These are phyloP conservation scores for Climacium dendroides DNA, from an alignment of 225 moss, liverwort and hornwort species.

Conservation along the genomic window DNA sequence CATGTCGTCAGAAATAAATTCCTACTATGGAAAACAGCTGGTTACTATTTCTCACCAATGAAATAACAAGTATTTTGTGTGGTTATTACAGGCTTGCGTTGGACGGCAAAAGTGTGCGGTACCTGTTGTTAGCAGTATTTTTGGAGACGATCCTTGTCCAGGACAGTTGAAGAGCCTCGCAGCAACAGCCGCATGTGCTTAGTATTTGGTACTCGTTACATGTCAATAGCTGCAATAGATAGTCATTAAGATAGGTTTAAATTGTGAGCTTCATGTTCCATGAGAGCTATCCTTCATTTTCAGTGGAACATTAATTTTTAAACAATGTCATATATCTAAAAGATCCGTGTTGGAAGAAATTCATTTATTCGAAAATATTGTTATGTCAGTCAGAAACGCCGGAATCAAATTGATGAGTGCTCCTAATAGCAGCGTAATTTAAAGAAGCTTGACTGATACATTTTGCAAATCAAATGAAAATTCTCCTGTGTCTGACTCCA, in stretches of 20 bases:
- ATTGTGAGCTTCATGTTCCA: neutral
- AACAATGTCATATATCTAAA: neutral
- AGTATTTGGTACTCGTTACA: neutral
- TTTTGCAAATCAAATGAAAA: neutral
- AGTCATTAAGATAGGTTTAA: neutral
- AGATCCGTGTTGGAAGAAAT: neutral
- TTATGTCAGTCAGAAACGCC: neutral
- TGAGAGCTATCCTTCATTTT: neutral
- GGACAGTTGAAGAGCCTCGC: slow-evolving; percentile 42
- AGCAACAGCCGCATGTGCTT: slow-evolving; percentile 33
- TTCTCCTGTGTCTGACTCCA: neutral
- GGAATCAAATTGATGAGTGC: too few species aligned
- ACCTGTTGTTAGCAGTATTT: slow-evolving; percentile 32
- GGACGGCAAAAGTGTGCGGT: slow-evolving; percentile 50
- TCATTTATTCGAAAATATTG: neutral
- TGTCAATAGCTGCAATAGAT: neutral
- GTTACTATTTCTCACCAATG: neutral
- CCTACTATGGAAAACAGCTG: neutral
- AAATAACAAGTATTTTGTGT: neutral
- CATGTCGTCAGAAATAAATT: neutral
- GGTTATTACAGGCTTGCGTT: slow-evolving; percentile 40
- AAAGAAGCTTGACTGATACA: neutral
- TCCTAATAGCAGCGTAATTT: neutral
- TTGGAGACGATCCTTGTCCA: slow-evolving; percentile 63
- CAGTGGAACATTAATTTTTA: neutral